Evolutionary conservation across 441 rosid species (phyloP), one percentile per base, ranked within the genome.

Genomic region (Adansonia grandidieri): DNA sequence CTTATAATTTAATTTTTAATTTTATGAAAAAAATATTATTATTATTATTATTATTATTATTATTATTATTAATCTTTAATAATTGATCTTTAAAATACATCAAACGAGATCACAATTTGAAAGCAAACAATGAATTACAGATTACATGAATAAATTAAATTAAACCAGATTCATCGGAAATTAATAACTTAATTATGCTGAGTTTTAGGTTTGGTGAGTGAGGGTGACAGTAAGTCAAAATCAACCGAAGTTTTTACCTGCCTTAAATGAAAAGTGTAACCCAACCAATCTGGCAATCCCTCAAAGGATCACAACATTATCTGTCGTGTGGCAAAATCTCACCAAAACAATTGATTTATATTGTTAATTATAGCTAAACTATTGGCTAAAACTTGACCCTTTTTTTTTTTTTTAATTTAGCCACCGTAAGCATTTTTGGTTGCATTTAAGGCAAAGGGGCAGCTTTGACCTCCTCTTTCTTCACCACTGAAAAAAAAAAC

Each of bases 281-380:
- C 71, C 61, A 54, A 47, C 56, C 20, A 37, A 64, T 40, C 24
- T 67, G 48, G 28, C 48, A 28, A 73, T 44, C 66, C 20, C 53
- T 11, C 40, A 37, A 48, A 64, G 51, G 62, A 51, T 50, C 28
- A 75, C 71, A 63, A 48, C 56, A 28, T 62, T 37, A 48, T 75
- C 72, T 19, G 17, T 47, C 51, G 32, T 48, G 71, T 62, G 58
- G 24, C 28, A 15, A 76, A 66, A 76, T 76, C 79, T 77, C 67
- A 77, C 73, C 66, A 42, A 66, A 67, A 53, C 65, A 42, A 51
- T 77, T 77, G 9, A 76, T 50, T 50, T 75, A 51, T 4, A 53
- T 37, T 37, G 47, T 64, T 24, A 1, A 61, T 11, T 19, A 17
- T 51, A 53, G 19, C 19, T 66, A 68, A 54, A 32, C n/a, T 20